phyloP scores from a whole-genome alignment of 768 basidiomycete genomes.

The Naganishia friedmannii region DNA sequence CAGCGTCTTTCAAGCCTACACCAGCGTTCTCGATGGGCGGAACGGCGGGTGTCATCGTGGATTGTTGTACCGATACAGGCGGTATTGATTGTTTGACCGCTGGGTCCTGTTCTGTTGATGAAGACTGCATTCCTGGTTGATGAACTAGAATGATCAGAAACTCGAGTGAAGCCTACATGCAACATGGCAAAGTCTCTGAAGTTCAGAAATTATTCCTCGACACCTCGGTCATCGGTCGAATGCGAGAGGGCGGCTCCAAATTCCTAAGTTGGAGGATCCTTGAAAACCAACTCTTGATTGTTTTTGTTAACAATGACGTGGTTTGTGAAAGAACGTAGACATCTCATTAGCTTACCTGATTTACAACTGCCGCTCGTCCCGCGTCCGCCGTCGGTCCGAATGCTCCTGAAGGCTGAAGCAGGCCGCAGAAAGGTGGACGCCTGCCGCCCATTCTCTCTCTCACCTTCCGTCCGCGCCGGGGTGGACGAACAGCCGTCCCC shows the following conservation, averaged over 20 bases:
- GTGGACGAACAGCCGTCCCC: too few species aligned
- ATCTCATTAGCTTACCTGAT: not conserved
- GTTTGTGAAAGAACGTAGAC: too few species aligned
- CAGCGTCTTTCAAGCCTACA: not conserved
- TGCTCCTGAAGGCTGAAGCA: too few species aligned
- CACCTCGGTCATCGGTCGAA: conserved; percentile 13
- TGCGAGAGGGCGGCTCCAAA: not conserved
- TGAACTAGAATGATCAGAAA: too few species aligned
- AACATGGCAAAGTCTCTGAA: too few species aligned
- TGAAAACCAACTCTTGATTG: too few species aligned
- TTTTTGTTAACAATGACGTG: too few species aligned
- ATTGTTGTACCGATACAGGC: not conserved
- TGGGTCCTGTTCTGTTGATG: not conserved
- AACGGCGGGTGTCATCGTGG: not conserved
- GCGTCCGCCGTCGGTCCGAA: not conserved
- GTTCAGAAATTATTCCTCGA: conserved; percentile 1
- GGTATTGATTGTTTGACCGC: not conserved
- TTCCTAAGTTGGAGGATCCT: too few species aligned
- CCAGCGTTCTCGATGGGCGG: not conserved
- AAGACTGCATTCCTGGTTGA: not conserved
- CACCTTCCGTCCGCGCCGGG: not conserved
- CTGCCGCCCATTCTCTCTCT: not conserved
- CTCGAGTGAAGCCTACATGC: too few species aligned
- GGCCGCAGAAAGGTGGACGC: not conserved
- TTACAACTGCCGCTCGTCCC: too few species aligned